Percentiles rank a stretch among this genome's conserved stretches.
Conservation (phyloP, 768 basidiomycete species). For the Pluteus cervinus region DNA sequence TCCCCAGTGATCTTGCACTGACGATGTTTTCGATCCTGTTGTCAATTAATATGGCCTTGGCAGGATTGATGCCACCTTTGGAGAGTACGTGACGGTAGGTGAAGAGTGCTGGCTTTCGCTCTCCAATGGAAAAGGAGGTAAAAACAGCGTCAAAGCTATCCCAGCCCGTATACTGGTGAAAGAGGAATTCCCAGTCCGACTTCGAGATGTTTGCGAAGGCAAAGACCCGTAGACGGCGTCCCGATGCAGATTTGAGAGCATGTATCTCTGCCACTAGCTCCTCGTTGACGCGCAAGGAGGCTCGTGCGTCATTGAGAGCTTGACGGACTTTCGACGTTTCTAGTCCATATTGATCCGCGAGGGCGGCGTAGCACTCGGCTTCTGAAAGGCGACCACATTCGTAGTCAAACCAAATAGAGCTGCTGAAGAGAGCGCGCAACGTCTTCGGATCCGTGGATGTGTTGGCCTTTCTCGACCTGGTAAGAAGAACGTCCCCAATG, state of each 20-base stretch:
- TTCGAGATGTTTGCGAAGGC: conserved; percentile 39
- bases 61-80: conserved; percentile 29
- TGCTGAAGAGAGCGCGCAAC: conserved; percentile 23
- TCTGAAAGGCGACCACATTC: conserved; percentile 27
- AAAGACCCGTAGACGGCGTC: conserved; percentile 25
- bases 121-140: conserved; percentile 29
- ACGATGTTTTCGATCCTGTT: conserved; percentile 37
- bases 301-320: conserved; percentile 28
- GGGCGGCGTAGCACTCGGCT: conserved; percentile 21
- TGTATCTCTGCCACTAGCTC: conserved; percentile 25
- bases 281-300: conserved; percentile 23
- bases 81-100: conserved; percentile 32
- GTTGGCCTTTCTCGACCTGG: conserved; percentile 26
- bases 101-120: conserved; percentile 34
- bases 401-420: conserved; percentile 35
- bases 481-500: conserved; percentile 35
- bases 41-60: conserved; percentile 33
- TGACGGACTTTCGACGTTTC: conserved; percentile 19
- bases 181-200: conserved; percentile 27
- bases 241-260: conserved; percentile 27
- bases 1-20: conserved; percentile 34
- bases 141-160: conserved; percentile 28
- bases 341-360: conserved; percentile 23
- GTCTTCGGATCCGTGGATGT: conserved; percentile 21
- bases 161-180: conserved; percentile 22